Base-by-base conservation (phyloP, 2,329 filamentous ascomycete genomes). In the Trichoderma gracile region DNA sequence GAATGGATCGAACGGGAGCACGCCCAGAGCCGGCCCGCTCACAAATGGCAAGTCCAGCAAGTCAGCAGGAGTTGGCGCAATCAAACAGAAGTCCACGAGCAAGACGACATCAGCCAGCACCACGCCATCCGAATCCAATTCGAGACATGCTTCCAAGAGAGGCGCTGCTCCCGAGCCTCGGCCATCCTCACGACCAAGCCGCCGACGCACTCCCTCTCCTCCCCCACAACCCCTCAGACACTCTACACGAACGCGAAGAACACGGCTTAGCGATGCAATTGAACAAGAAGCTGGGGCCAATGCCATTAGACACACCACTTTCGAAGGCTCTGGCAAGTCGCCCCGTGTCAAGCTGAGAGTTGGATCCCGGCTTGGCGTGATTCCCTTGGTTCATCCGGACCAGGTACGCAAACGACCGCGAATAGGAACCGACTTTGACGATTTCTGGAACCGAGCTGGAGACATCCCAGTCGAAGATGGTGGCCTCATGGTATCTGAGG, bases 361-460 rank as follows among this genome's bases (percentile, higher is more conserved):
- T 14, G 69, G 68, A 17, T 33, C 45, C 2, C 71, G 74, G 30
- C 72, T 73, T 5, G 73, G 72, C 15, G 63, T 72, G 21, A 80
- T 89, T 45, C 87, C 87, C 17, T 73, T 87, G 4, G 81, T 87
- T 7, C 85, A 89, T 70, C 84, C 85, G 6, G 82, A 81, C 25
- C 83, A 88, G 68, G 80, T 85, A 56, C 80, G 82, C 56, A 78
- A 84, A 23, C 79, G 80, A 42, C 76, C 83, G 0, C 85, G 81
- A 68, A 78, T 86, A 58, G 84, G 82, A 12, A 73, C 80, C 0
- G 83, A 73, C 45, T 84, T 90, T 52, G 79, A 82, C 30, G 86
- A 89, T 66, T 89, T 84, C 71, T 82, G 87, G 71, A 72, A 76
- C 17, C 76, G 78, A 60, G 85, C 81, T 2, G 78, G 78, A 17